Percentiles rank a stretch among this genome's conserved stretches.
Evolutionary conservation across 306 rosid species (phyloP).

Genomic region (Hippophae gyantsensis): DNA sequence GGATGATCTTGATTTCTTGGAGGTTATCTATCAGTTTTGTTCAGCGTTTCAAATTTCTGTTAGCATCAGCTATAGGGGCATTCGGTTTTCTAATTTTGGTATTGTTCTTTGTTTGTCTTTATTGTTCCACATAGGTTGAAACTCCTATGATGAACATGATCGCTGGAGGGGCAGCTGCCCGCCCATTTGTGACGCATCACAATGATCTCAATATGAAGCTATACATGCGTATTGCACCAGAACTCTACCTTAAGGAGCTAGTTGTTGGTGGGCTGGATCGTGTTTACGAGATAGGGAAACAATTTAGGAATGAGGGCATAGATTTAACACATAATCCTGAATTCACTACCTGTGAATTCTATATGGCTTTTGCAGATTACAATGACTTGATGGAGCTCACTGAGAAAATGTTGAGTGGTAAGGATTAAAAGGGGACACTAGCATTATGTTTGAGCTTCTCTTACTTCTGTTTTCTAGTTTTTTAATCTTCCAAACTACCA

Average conservation of each 20-base stretch:
- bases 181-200: slow-evolving; percentile 52
- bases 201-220: slow-evolving; percentile 46
- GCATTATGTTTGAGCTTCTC: too few species aligned
- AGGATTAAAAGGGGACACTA: slow-evolving; percentile 1
- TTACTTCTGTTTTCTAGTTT: too few species aligned
- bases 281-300: slow-evolving; percentile 63
- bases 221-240: slow-evolving; percentile 50
- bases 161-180: slow-evolving; percentile 61
- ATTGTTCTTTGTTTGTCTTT: too few species aligned
- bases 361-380: slow-evolving; percentile 53
- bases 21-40: slow-evolving; percentile 19
- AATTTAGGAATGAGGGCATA: slow-evolving; percentile 56
- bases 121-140: slow-evolving; percentile 37
- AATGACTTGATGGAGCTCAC: slow-evolving; percentile 46
- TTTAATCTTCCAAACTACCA: too few species aligned
- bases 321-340: slow-evolving; percentile 58
- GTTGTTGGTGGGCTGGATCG: slow-evolving; percentile 59
- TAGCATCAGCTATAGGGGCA: background rate
- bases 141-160: slow-evolving; percentile 59
- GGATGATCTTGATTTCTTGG: slow-evolving; percentile 42
- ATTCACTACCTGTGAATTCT: slow-evolving; percentile 58
- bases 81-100: too few species aligned
- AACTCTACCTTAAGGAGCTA: slow-evolving; percentile 49
- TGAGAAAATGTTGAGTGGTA: slow-evolving; percentile 50
- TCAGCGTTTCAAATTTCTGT: slow-evolving; percentile 5